These are phyloP conservation scores for Bryopsis sp. DNA, from an alignment of 139 green algal species.

Conservation along the genomic window DNA sequence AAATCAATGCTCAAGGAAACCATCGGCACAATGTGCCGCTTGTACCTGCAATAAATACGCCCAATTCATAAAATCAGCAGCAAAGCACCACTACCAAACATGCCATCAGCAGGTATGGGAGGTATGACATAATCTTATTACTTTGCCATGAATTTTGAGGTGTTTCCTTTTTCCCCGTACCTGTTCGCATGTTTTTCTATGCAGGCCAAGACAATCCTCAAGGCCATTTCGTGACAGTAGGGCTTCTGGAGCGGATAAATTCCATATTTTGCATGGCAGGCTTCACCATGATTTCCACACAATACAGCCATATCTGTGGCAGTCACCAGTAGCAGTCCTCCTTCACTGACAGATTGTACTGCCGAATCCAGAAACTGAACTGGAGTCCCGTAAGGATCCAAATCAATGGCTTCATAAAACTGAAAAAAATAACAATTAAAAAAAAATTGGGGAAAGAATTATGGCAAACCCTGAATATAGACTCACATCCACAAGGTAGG, in stretches of 20 bases:
- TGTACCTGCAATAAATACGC: conserved; percentile 49
- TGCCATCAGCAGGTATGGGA: neutral
- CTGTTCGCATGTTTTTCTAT: conserved; percentile 65
- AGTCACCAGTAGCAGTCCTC: conserved; percentile 87
- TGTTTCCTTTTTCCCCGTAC: conserved; percentile 14
- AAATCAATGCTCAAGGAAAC: conserved; percentile 90
- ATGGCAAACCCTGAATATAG: neutral
- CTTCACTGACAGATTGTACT: conserved; percentile 82
- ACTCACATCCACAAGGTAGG: too few relatives aligned
- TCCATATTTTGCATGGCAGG: conserved; percentile 92
- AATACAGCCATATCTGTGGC: conserved; percentile 98
- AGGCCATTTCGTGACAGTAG: conserved; percentile 91
- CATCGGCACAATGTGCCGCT: conserved; percentile 86
- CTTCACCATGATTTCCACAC: conserved; percentile 88
- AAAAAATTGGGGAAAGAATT: neutral
- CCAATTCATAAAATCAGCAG: too few relatives aligned
- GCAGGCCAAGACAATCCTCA: conserved; percentile 87
- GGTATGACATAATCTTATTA: neutral
- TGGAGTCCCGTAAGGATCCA: conserved; percentile 95
- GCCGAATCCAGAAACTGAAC: conserved; percentile 81
- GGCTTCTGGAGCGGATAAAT: conserved; percentile 77
- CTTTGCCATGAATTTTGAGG: neutral
- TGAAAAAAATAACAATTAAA: conserved; percentile 17
- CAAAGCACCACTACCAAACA: neutral
- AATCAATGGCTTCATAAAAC: conserved; percentile 84